phyloP scores from a whole-genome alignment of 257 asterid species.

The Penstemon barbatus region DNA sequence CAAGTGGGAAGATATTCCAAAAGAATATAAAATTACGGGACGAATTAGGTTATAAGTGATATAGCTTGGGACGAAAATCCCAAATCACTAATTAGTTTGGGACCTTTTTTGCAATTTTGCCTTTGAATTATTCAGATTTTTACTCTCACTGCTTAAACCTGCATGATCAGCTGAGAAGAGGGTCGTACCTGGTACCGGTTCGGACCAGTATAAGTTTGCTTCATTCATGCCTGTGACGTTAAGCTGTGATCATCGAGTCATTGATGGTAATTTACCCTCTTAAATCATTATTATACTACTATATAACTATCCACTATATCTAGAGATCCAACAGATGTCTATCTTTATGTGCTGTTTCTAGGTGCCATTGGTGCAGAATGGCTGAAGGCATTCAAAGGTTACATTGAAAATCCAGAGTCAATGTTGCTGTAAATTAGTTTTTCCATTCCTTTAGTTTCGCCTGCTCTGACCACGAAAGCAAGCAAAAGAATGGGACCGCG shows the following conservation, averaged over 20 bases:
- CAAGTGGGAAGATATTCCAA: too few relatives aligned
- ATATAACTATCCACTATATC: too few relatives aligned
- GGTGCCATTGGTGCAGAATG: slow-evolving; percentile 99
- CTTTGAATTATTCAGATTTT: neutral
- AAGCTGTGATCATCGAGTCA: slow-evolving; percentile 98
- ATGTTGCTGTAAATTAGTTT: slow-evolving; percentile 66
- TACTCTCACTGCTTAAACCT: slow-evolving; percentile 15
- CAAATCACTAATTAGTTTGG: too few relatives aligned
- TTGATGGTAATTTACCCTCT: slow-evolving; percentile 61
- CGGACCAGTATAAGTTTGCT: slow-evolving; percentile 61
- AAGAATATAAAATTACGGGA: too few relatives aligned
- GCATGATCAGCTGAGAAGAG: slow-evolving; percentile 81
- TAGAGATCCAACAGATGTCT: slow-evolving; percentile 1
- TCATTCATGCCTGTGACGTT: slow-evolving; percentile 81
- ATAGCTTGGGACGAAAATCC: too few relatives aligned
- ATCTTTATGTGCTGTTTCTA: slow-evolving; percentile 32
- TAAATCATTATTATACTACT: too few relatives aligned
- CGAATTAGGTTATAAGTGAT: too few relatives aligned
- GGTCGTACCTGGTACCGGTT: slow-evolving; percentile 70
- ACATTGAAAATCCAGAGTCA: slow-evolving; percentile 89
- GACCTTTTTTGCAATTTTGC: too few relatives aligned
- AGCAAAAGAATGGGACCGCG: neutral
- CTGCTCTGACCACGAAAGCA: too few relatives aligned
- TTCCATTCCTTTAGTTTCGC: too few relatives aligned
- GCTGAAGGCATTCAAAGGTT: slow-evolving; percentile 96